These are phyloP conservation scores for Malus domestica DNA, from an alignment of 306 rosid species.

Conservation along the genomic window DNA sequence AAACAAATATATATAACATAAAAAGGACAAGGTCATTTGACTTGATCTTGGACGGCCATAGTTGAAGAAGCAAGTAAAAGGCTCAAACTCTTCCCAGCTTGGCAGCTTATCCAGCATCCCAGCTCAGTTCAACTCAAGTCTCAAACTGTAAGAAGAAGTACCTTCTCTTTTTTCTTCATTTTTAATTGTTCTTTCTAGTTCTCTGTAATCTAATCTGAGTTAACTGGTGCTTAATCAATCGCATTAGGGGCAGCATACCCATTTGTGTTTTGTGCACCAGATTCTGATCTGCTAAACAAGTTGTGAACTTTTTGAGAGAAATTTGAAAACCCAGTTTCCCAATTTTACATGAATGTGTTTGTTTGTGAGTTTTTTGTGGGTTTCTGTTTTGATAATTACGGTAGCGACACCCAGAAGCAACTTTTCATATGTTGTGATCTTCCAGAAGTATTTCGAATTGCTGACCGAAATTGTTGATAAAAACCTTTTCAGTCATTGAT, in stretches of 20 bases:
- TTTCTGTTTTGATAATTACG: background rate
- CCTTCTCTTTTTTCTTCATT: background rate
- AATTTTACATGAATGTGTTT: background rate
- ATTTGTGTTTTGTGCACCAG: background rate
- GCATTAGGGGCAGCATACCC: background rate
- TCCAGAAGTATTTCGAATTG: background rate
- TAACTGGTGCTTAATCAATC: background rate
- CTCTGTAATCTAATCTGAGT: background rate
- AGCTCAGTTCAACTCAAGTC: background rate
- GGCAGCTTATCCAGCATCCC: background rate
- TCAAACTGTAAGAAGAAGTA: conserved; percentile 1
- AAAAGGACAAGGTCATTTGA: background rate
- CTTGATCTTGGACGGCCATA: background rate
- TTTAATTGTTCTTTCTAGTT: background rate
- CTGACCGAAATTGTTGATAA: background rate
- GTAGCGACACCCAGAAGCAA: background rate
- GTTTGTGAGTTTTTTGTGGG: background rate
- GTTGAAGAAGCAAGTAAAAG: background rate
- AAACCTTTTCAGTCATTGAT: background rate
- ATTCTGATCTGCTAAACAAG: background rate
- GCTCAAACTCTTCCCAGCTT: background rate
- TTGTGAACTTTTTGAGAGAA: background rate
- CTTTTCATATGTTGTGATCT: background rate
- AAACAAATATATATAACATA: too few species aligned
- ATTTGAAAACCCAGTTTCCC: background rate